Percentiles rank a stretch among this genome's conserved stretches.
Evolutionary conservation across 805 yeast species (phyloP).

Genomic region (Nakazawaea populi): DNA sequence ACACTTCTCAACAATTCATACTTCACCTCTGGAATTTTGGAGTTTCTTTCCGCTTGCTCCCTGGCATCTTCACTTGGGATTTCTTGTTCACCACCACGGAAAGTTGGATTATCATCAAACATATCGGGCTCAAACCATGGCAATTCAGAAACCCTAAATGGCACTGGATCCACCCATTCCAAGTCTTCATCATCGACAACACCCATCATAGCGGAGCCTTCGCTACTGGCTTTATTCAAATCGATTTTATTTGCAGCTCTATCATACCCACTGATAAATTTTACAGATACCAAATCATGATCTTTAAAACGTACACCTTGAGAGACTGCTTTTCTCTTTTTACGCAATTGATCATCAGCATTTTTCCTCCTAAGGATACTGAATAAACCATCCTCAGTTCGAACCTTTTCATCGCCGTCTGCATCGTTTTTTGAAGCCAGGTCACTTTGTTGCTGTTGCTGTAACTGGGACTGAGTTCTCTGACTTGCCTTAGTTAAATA

Average conservation of each 20-base stretch:
- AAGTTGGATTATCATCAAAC: conserved; percentile 3
- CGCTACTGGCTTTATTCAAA: neutral
- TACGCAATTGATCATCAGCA: neutral
- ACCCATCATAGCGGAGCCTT: conserved; percentile 4
- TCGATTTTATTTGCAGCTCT: neutral
- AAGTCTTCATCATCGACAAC: conserved; percentile 5
- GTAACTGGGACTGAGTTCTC: neutral
- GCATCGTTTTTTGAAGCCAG: neutral
- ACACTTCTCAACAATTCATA: neutral
- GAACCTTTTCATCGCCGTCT: neutral
- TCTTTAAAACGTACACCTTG: conserved; percentile 10
- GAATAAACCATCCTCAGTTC: neutral
- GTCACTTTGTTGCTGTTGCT: neutral
- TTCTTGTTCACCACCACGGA: conserved; percentile 1
- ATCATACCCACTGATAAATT: neutral
- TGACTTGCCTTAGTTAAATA: neutral
- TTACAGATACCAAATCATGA: conserved; percentile 3
- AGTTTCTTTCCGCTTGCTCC: conserved; percentile 1
- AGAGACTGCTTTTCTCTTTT: conserved; percentile 1
- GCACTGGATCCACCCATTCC: conserved; percentile 4
- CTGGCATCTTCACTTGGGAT: neutral
- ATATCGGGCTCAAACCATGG: conserved; percentile 4
- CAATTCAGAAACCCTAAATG: neutral
- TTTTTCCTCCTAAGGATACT: conserved; percentile 5
- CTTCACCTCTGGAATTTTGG: neutral